Evolutionary conservation across 768 basidiomycete species (phyloP), one percentile per base, ranked within the genome.

Genomic region (Tubosaeta sp.): DNA sequence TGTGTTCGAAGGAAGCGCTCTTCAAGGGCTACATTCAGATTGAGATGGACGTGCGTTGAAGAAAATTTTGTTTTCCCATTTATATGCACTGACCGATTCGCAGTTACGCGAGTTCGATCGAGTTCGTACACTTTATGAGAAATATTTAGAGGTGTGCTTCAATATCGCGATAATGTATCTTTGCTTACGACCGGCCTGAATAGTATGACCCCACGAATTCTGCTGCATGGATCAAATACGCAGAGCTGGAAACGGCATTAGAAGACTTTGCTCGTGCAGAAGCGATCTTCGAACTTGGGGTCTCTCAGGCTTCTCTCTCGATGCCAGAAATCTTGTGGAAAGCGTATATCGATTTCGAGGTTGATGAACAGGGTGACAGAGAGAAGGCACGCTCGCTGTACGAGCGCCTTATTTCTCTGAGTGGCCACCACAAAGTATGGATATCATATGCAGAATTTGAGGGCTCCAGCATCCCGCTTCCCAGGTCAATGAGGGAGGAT

Each of bases 241-340:
- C 95, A 22, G 90, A 95, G 61, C 81, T 96, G 30, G 94, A 98
- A 69, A 80, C 82, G 0, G 86, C 86, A 44, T 77, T 96, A 1
- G 87, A 88, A 66, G 94, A 97, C 68, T 84, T 87, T 65, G 75
- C 82, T 21, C 92, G 94, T 32, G 88, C 92, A 2, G 87, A 95
- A 13, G 94, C 87, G 5, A 93, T 98, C 62, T 97, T 92, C 71
- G 94, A 96, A 69, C 83, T 97, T 19, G 94, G 88, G 6, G 80
- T 91, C 21, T 77, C 84, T 7, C 94, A 96, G 63, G 72, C 81
- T 0, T 81, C 87, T 14, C 76, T 97, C 31, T 91, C 94, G 44
- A 95, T 95, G 93, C 95, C 95, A 3, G 95, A 98, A 66, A 72
- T 93, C 6, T 73, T 94, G 9, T 92, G 90, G 90, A 94, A 95